Conservation (phyloP, 306 rosid genomes). For the Lupinus albus region DNA sequence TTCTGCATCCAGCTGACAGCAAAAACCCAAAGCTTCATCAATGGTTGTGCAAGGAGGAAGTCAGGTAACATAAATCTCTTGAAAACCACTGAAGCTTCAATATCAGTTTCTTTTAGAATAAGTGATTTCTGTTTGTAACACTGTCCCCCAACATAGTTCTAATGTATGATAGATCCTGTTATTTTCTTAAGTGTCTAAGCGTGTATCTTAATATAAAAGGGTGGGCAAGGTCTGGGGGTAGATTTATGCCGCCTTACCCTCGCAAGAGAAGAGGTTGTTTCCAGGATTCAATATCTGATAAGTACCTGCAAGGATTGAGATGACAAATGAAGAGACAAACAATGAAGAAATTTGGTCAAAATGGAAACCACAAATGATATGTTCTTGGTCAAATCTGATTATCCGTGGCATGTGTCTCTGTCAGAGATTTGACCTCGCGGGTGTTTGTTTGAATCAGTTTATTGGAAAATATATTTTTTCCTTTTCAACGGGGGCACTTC, state of each 20-base stretch:
- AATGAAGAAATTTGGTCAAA: too few species aligned
- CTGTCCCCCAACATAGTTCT: neutral
- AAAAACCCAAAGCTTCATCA: conserved; percentile 70
- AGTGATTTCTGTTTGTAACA: conserved; percentile 15
- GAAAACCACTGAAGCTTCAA: neutral
- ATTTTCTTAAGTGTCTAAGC: neutral
- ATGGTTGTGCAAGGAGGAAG: conserved; percentile 94
- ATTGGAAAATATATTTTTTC: too few species aligned
- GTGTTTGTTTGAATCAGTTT: neutral
- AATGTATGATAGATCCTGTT: neutral
- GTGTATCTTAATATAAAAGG: too few species aligned
- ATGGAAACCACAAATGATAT: too few species aligned
- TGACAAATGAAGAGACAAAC: too few species aligned
- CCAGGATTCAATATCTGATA: too few species aligned
- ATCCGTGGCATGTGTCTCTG: neutral
- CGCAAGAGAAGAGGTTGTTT: too few species aligned
- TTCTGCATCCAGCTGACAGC: conserved; percentile 94
- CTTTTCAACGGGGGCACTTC: too few species aligned
- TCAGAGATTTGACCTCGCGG: neutral
- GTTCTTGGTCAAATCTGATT: too few species aligned
- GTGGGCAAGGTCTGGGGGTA: too few species aligned
- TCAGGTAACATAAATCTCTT: conserved; percentile 57
- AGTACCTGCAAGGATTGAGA: too few species aligned
- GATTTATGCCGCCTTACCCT: too few species aligned
- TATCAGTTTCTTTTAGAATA: conserved; percentile 19